Base-by-base conservation (phyloP, 345 rosid species). In the Gossypium sturtianum region DNA sequence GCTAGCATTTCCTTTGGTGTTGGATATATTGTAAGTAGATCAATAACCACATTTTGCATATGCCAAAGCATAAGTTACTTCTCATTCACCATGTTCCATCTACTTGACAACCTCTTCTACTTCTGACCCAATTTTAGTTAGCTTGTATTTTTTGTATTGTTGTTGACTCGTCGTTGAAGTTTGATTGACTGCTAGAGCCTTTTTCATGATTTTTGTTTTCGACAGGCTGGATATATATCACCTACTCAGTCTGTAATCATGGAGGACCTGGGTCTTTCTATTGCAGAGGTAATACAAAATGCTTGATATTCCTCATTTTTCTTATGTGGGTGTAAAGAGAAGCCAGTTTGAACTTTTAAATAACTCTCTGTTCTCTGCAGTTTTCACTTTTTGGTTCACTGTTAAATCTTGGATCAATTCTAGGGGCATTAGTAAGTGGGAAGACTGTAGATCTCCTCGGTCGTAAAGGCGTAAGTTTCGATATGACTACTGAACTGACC, bases 361-460 rank as follows among this genome's bases (percentile, higher is more conserved):
- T 48, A 43, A 43, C 20, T 13, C 0, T 9, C 20, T 67, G 3
- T 48, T 0, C 22, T 67, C 2, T 70, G 41, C 43, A 48, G 71
- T 67, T 23, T 67, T 67, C 57, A 23, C 13, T 67, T 67, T 67
- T 67, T 29, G 73, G 63, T 68, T 11, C 77, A 77, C 82, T 81
- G 71, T n/a, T 72, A 80, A 44, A 66, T 72, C 7, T 81, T 34
- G 84, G 86, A 77, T 84, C 82, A 9, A 76, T 84, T 75, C 64
- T 84, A 57, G 84, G 86, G 23, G 86, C 84, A 25, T 7, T 79
- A 49, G 79, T 70, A 44, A 84, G 86, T 25, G 86, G 86, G 59
- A 84, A 74, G 74, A 73, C 79, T 6, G 75, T 84, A 1, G 84
- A 77, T 67, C 73, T 84, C 51, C 70, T 81, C 22, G 86, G 82